phyloP scores from a whole-genome alignment of 495 filamentous ascomycete species.

The Neurospora sp. region DNA sequence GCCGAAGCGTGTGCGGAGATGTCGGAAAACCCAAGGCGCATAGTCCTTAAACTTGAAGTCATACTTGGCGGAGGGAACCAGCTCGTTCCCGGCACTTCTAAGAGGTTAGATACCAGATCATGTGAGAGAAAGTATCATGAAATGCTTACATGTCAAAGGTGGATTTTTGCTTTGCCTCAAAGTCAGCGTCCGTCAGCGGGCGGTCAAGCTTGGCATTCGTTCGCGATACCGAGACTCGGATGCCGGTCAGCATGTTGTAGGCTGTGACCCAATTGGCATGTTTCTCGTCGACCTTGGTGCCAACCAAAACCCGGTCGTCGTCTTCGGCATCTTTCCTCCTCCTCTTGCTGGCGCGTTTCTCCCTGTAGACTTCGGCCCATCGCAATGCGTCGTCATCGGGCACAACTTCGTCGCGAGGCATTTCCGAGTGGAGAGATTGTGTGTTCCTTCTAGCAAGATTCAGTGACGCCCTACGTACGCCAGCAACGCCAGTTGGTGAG shows the following conservation, averaged over 20 bases:
- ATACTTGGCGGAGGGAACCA: conserved; percentile 97
- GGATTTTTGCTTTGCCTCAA: conserved; percentile 88
- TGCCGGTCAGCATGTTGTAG: conserved; percentile 99
- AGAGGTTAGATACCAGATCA: conserved; percentile 3
- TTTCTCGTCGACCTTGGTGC: conserved; percentile 94
- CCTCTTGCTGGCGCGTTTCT: conserved; percentile 76
- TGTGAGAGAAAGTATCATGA: not conserved
- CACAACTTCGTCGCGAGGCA: conserved; percentile 69
- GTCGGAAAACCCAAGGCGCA: conserved; percentile 96
- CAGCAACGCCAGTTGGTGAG: conserved; percentile 58
- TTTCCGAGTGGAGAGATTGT: conserved; percentile 73
- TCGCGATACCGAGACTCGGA: conserved; percentile 90
- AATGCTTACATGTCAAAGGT: conserved; percentile 79
- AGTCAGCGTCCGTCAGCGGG: conserved; percentile 79
- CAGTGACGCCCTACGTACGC: conserved; percentile 67
- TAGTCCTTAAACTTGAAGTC: conserved; percentile 99
- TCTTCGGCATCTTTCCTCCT: conserved; percentile 80
- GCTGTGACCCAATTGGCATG: conserved; percentile 97
- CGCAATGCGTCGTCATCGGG: conserved; percentile 80
- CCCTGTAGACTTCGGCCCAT: conserved; percentile 86
- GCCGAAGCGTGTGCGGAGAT: conserved; percentile 77
- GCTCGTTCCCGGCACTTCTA: conserved; percentile 79
- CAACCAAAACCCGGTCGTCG: conserved; percentile 90
- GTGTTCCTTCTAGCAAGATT: conserved; percentile 71
- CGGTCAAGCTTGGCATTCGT: conserved; percentile 96